Evolutionary conservation across 1,139 yeast genomes (phyloP), one percentile per base, ranked within the genome.

Genomic region (Candida gigantensis): DNA sequence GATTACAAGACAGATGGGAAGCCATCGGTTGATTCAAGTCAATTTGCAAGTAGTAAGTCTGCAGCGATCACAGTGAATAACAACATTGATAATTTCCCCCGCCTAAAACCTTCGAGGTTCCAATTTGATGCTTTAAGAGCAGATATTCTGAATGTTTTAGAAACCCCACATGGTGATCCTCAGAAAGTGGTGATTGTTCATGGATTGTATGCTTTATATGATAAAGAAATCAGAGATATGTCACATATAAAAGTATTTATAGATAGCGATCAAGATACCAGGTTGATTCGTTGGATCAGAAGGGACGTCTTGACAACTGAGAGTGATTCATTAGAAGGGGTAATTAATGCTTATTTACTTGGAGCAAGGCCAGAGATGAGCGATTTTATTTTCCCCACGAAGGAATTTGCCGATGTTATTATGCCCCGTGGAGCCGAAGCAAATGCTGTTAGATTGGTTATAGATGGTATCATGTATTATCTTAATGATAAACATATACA

Each of bases 261-360:
- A n/a, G 94, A 86, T 49, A 76, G 90, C 46, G 97, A 90, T 56
- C 79, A 94, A 1, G 97, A 90, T 56, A 79, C 86, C 4, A 65
- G 97, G 41, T 63, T 90, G 31, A 82, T 87, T 11, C 73, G 95
- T 44, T 80, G 92, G 86, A 84, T 80, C 27, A 55, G 68, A 42
- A 52, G 73, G 39, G 74, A 74, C 39, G 75, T 73, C 1, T 38
- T 71, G 12, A 45, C 51, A 8, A 47, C 49, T 0, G 40, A 43
- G 13, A 21, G 42, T 28, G 27, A 60, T 18, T 49, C 52, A 30
- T 61, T 86, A 37, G 78, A 77, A 30, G 53, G 58, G 1, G 68
- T 87, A 19, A 58, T 89, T 20, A 74, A 76, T 40, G 54, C 72
- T 20, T 89, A 89, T 55, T 58, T 89, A 46, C 75, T 73, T 32